Evolutionary conservation across 2,329 filamentous ascomycete genomes (phyloP), one percentile per base, ranked within the genome.

Genomic region (Colletotrichum salicis): DNA sequence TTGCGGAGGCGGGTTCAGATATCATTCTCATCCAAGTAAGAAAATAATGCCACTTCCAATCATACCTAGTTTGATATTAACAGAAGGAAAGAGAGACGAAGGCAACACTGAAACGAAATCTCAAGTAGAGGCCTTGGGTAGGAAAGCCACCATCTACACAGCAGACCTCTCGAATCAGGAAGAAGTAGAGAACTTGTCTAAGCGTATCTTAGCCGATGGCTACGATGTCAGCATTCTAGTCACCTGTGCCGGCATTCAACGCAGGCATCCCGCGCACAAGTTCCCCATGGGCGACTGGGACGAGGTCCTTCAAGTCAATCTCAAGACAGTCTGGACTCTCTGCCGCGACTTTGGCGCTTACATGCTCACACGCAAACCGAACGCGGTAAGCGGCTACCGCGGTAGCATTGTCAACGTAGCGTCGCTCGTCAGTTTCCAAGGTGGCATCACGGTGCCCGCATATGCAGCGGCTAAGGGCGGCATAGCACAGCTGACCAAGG

Each of bases 401-500:
- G 93, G 93, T 24, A 88, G 86, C 77, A 92, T 97, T 83, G 92
- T 97, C 85, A 97, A 97, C 83, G 90, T 97, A 64, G 94, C 92
- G 8, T 93, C 90, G 13, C 88, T 97, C 51, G 87, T 97, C 48
- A 90, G 90, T 61, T 96, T 95, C 86, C 93, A 97, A 79, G 95
- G 95, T 64, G 95, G 95, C 0, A 86, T 97, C 75, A 97, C 92
- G 0, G 94, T 97, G 1, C 94, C 94, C 0, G 95, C 94, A 1
- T 97, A 97, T 79, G 92, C 94, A 1, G 93, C 94, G 0, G 91
- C 90, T 73, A 97, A 97, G 82, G 95, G 94, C 56, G 95, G 93
- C 10, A 91, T 97, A 0, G 92, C 90, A 5, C 94, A 97, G 83
- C 82, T 97, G 71, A 96, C 94, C 61, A 96, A 96, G 84, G 91